Evolutionary conservation across 345 rosid species (phyloP), one percentile per base, ranked within the genome.

Genomic region (Nephelium lappaceum): DNA sequence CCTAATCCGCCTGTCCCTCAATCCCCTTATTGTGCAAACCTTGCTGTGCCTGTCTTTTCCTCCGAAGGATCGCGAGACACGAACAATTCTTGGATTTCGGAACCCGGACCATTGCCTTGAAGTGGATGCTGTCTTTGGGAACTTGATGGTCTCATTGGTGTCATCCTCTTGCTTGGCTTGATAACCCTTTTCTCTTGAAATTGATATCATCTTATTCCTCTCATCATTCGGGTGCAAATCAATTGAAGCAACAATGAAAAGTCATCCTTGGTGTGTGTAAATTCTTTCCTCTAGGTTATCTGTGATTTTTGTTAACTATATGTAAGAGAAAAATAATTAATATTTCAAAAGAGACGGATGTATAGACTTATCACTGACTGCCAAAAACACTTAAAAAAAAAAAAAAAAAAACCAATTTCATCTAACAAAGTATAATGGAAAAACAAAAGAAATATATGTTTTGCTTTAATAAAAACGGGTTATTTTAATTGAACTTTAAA

Each of bases 11-110:
- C 99, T 23, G 84, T 95, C 99, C 72, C 95, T 86, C 65, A 95
- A 82, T 55, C 99, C 99, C 78, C 97, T 91, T 14, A 93, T 72
- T 0, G 99, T 95, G 85, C 95, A 95, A 11, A 95, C 99, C 82
- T 95, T 95, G 87, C 98, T 92, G 43, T 95, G 99, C 91, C 99
- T 90, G 64, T 95, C 99, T 87, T 95, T 95, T 8, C 99, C 96
- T 72, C 99, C 99, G 18, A 92, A 93, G 11, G 93, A 72, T n/a
- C 95, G 89, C 0, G 98, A 92, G 9, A 91, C 99, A 3, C 99
- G 83, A 1, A 93, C 98, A 5, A 95, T 95, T 85, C 99, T 91
- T 16, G 99, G 99, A 60, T 95, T 93, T 38, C 97, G 82, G 75
- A 95, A 91, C 5, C 89, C 95, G 45, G 99, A 87, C 99, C 99